Evolutionary conservation across 2,329 filamentous ascomycete species (phyloP).

Genomic region (Meredithiella fracta): DNA sequence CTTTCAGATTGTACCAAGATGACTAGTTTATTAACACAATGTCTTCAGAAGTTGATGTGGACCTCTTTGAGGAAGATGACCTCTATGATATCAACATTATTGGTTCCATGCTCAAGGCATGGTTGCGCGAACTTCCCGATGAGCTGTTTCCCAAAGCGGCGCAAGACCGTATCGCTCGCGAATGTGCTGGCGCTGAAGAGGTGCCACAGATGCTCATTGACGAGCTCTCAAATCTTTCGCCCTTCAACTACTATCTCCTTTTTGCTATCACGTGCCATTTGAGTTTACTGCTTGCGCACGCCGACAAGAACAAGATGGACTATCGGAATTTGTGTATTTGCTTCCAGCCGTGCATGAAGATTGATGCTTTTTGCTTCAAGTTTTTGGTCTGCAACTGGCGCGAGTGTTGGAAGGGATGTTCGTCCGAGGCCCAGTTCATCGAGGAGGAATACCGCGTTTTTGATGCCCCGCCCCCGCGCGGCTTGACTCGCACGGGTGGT

Average conservation of each 20-base stretch:
- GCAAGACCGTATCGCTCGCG: slow-evolving; percentile 63
- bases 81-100: slow-evolving; percentile 95
- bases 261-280: slow-evolving; percentile 96
- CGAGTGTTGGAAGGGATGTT: slow-evolving; percentile 93
- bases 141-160: slow-evolving; percentile 77
- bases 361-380: slow-evolving; percentile 87
- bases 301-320: slow-evolving; percentile 96
- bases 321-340: slow-evolving; percentile 91
- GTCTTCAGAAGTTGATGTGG: slow-evolving; percentile 60
- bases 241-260: slow-evolving; percentile 93
- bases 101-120: slow-evolving; percentile 88
- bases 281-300: slow-evolving; percentile 75
- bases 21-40: neutral
- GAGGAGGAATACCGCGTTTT: slow-evolving; percentile 50
- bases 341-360: slow-evolving; percentile 93
- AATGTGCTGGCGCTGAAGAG: slow-evolving; percentile 61
- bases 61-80: slow-evolving; percentile 73
- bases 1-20: neutral
- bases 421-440: slow-evolving; percentile 68
- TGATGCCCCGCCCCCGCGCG: slow-evolving; percentile 38
- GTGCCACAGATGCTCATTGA: slow-evolving; percentile 79
- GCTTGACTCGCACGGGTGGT: slow-evolving; percentile 22
- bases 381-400: slow-evolving; percentile 92
- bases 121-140: slow-evolving; percentile 86
- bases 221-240: slow-evolving; percentile 82